Evolutionary conservation across 768 basidiomycete genomes (phyloP), one percentile per base, ranked within the genome.

Genomic region (Boletus eberwhitei): DNA sequence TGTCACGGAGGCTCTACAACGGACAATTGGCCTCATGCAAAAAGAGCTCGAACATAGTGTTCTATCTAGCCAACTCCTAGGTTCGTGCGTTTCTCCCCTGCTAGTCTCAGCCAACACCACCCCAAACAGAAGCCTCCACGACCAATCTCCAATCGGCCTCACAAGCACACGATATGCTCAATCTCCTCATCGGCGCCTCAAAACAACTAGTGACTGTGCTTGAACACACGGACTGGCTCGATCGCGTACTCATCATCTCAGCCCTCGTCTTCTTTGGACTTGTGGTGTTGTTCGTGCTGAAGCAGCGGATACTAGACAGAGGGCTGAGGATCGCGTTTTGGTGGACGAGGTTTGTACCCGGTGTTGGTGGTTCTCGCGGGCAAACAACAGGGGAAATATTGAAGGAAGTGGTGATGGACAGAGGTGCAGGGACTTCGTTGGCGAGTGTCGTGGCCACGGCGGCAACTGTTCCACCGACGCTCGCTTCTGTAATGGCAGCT

Each of bases 41-140:
- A 83, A 82, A 38, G 97, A 98, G 64, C 84, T 99, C 3, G 91
- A 98, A 64, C 83, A 85, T 22, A 94, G 91, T 0, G 90, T 95
- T 7, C 78, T 96, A 46, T 84, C 90, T 4, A 79, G 79, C 6
- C 94, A 99, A 66, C 83, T 95, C 67, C 82, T 98, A 36, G 90
- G 92, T 89, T 63, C 40, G 77, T 66, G 17, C 11, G 0, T 47
- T 36, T 29, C 21, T 26, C 12, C 24, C 16, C 1, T 8, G 12
- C n/a, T 12, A 17, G 4, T 19, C 37, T 42, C 17, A 22, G 14
- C 19, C 21, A 42, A 46, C 24, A 46, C 21, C 5, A 21, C 16
- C 9, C 26, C 17, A 38, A 8, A 17, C 64, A 94, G 91, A 94
- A 58, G 74, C 82, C 11, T 96, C 93, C 0, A 91, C 91, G 8